phyloP scores from a whole-genome alignment of 176 grass and related monocot genomes.

The Metroxylon sagu region DNA sequence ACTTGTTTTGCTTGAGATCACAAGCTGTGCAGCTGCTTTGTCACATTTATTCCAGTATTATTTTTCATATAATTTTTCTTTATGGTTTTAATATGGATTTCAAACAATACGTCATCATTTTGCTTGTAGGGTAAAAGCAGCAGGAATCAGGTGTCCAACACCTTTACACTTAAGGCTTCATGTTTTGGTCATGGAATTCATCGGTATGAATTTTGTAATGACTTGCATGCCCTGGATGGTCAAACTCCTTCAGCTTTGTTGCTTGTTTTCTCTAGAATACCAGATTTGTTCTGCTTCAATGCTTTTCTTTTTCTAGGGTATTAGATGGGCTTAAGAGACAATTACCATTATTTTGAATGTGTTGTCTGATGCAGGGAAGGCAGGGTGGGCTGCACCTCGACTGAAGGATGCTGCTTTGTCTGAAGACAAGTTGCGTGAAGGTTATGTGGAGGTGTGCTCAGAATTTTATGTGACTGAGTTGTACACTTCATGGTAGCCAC shows the following conservation, averaged over 20 bases:
- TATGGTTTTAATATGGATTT: neutral
- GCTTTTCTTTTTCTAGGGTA: neutral
- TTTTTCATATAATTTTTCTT: neutral
- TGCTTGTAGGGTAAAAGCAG: conserved; percentile 57
- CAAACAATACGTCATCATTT: neutral
- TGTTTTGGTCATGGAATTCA: conserved; percentile 97
- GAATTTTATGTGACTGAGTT: neutral
- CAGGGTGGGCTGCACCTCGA: conserved; percentile 75
- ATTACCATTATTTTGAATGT: neutral
- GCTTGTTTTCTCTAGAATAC: neutral
- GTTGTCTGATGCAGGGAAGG: conserved; percentile 48
- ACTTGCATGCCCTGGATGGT: too few relatives aligned
- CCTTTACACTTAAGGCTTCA: conserved; percentile 76
- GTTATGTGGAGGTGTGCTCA: conserved; percentile 74
- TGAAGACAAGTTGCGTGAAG: conserved; percentile 62
- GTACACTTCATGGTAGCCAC: neutral
- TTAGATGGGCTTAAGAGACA: neutral
- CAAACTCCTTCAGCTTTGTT: too few relatives aligned
- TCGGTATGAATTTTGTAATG: conserved; percentile 39
- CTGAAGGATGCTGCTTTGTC: conserved; percentile 85
- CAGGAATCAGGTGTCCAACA: conserved; percentile 69
- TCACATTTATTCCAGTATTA: too few relatives aligned
- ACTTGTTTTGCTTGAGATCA: too few relatives aligned
- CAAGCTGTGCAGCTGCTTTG: too few relatives aligned
- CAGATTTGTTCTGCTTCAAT: neutral